Evolutionary conservation across 495 filamentous ascomycete species (phyloP), one percentile per base, ranked within the genome.

Genomic region (Pseudevernia furfuracea): DNA sequence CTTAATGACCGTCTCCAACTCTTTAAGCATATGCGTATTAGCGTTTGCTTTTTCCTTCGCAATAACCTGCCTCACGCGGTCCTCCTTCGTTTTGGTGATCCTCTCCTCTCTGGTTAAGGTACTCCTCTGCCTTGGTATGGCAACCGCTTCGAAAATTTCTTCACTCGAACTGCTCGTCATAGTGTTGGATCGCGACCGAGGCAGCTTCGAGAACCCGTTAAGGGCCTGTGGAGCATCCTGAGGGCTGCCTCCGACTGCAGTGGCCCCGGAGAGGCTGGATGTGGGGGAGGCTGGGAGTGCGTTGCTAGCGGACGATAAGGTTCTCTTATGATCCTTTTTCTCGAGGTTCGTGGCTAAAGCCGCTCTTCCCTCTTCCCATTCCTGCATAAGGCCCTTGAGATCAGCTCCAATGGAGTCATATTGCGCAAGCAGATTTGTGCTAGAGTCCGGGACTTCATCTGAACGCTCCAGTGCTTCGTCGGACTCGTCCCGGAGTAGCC

Each of bases 391-490:
- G 49, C 82, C 83, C 71, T 85, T 85, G 41, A 98, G 82, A 72
- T 98, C 94, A 53, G 84, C 80, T 10, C 94, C 94, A 66, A 98
- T 93, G 23, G 91, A 92, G 34, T 98, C 94, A 73, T 97, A 97
- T 71, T 97, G 94, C 36, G 86, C 75, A 75, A 95, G 86, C 34
- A 97, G 83, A 61, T 82, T 85, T 4, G 84, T 78, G 14, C 89
- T 90, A 23, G 58, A 65, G 63, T 92, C 85, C 25, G 83, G 82
- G 5, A 89, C 76, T 67, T 94, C 87, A 53, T 87, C 85, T 10
- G 89, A 81, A 67, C 86, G 85, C 68, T 91, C 87, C 25, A 96
- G 77, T 59, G 84, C 83, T 66, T 83, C 84, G 68, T 89, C 88
- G 9, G 90, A 91, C 74, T 96, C 91, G 75, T 98, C 94, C 41